Percentiles rank a stretch among this genome's conserved stretches.
phyloP scores from a whole-genome alignment of 768 basidiomycete species.

The Termitomyces sp. region DNA sequence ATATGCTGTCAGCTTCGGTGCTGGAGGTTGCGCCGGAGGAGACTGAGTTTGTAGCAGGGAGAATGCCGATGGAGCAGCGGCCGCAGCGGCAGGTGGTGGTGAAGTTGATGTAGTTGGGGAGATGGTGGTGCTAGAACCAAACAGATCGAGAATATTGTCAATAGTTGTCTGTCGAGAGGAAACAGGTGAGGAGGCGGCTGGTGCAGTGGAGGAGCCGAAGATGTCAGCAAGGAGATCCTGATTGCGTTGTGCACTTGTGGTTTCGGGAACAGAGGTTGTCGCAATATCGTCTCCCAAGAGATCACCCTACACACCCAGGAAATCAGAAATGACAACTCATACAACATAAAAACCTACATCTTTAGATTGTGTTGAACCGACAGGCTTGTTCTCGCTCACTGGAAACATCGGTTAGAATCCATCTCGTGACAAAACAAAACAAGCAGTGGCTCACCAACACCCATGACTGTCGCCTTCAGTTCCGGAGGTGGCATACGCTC shows the following conservation, averaged over 20 bases:
- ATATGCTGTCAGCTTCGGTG: slow-evolving; percentile 64
- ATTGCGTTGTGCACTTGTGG: slow-evolving; percentile 51
- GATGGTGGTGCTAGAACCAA: slow-evolving; percentile 43
- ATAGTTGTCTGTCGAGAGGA: slow-evolving; percentile 58
- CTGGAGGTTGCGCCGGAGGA: slow-evolving; percentile 28
- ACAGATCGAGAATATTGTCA: slow-evolving; percentile 90
- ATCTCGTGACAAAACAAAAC: not conserved
- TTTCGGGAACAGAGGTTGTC: slow-evolving; percentile 35
- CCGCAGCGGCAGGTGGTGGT: slow-evolving; percentile 7
- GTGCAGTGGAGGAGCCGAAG: slow-evolving; percentile 60
- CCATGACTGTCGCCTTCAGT: slow-evolving; percentile 95
- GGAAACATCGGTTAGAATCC: not conserved
- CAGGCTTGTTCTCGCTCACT: slow-evolving; percentile 97
- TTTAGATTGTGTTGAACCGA: slow-evolving; percentile 83
- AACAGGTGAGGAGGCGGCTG: slow-evolving; percentile 36
- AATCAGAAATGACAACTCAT: not conserved
- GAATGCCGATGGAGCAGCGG: slow-evolving; percentile 28
- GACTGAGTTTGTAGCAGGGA: slow-evolving; percentile 36
- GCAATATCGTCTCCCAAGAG: slow-evolving; percentile 77
- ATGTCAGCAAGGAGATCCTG: slow-evolving; percentile 92
- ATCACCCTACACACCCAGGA: slow-evolving; percentile 45
- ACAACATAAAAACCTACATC: slow-evolving; percentile 45
- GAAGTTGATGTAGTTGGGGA: slow-evolving; percentile 17
- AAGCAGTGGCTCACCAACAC: slow-evolving; percentile 59
- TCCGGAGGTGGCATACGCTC: slow-evolving; percentile 99